A percentile compares a stretch with the other conserved stretches of the same genome.
Conservation (phyloP, 2,329 filamentous ascomycete species). For the Calcarisporium arbuscula region DNA sequence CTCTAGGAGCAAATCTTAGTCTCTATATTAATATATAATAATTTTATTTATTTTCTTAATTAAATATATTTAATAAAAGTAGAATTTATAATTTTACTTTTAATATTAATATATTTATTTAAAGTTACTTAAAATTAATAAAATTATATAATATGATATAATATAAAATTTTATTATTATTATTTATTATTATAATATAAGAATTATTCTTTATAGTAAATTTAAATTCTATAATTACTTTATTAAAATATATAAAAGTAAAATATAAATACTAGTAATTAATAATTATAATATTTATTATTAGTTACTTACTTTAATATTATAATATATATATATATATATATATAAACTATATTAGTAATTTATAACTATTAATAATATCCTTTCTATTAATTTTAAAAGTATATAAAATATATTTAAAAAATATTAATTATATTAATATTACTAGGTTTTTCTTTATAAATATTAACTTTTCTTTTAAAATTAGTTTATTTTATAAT, state of each 20-base stretch:
- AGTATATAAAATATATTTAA: background rate
- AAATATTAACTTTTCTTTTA: background rate
- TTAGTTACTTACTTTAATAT: background rate
- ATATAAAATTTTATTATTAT: background rate
- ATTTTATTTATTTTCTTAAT: background rate
- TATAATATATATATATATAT: background rate
- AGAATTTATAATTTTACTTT: background rate
- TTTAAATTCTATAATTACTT: background rate
- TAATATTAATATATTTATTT: background rate
- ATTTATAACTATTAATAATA: background rate
- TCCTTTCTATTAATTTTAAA: no score
- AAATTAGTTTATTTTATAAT: background rate
- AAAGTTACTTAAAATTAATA: background rate
- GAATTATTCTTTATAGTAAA: background rate
- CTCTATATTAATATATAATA: background rate
- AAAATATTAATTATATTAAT: background rate
- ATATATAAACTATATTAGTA: background rate
- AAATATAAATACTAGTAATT: background rate
- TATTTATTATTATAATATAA: background rate
- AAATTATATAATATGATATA: background rate
- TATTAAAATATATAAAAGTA: background rate
- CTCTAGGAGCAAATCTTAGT: no score
- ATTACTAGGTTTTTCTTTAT: background rate
- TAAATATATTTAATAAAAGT: background rate
- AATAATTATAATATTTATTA: background rate